These are phyloP conservation scores for Claviceps fusiformis DNA, from an alignment of 2,329 filamentous ascomycete genomes.

Conservation along the genomic window DNA sequence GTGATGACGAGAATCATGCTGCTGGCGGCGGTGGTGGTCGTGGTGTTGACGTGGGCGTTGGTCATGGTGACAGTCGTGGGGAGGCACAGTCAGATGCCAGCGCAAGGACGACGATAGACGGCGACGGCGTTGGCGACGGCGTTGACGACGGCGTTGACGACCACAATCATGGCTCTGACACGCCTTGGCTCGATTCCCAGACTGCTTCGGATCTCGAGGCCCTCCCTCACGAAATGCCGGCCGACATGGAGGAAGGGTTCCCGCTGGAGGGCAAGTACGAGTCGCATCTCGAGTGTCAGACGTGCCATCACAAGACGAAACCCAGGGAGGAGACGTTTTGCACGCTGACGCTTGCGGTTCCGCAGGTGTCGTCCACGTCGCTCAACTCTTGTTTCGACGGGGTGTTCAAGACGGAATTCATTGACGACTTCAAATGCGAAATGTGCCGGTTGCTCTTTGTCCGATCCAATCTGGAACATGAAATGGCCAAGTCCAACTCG, in stretches of 20 bases:
- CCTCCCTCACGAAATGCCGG: constrained; percentile 10
- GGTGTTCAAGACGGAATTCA: constrained; percentile 87
- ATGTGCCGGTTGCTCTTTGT: constrained; percentile 80
- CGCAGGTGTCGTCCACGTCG: constrained; percentile 66
- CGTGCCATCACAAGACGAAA: constrained; percentile 79
- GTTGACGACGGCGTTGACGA: neutral
- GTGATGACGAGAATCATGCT: constrained; percentile 9
- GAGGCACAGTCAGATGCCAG: neutral
- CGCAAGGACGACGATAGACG: neutral
- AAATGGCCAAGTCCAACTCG: constrained; percentile 41
- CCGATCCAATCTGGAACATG: constrained; percentile 45
- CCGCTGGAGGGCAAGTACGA: constrained; percentile 86
- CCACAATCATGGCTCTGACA: neutral
- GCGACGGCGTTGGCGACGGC: neutral
- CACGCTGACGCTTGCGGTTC: constrained; percentile 82
- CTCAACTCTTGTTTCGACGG: constrained; percentile 84
- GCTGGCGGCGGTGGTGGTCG: constrained; percentile 7
- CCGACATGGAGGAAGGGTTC: constrained; percentile 56
- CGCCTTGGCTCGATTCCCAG: neutral
- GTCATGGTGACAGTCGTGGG: constrained; percentile 9
- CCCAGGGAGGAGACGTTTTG: constrained; percentile 77
- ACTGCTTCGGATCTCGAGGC: neutral
- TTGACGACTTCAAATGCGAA: constrained; percentile 95
- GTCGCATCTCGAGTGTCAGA: constrained; percentile 88
- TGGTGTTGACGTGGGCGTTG: too few relatives aligned